Conservation (phyloP, 331 rosid species). For the Quercus phellos region DNA sequence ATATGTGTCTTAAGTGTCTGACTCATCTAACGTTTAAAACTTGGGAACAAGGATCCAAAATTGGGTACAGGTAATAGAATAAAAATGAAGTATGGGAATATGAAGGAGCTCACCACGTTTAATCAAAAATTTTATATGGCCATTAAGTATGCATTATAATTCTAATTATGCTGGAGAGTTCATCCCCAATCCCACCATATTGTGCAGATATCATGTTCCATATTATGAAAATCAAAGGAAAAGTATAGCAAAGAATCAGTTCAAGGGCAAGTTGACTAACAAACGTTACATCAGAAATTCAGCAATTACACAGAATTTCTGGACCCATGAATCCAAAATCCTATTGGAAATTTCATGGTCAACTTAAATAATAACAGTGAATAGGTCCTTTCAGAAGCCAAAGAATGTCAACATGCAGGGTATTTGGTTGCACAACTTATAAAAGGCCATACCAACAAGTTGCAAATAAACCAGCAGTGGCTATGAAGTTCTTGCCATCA, state of each 20-base stretch:
- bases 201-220: background rate
- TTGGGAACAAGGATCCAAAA: background rate
- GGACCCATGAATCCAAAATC: background rate
- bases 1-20: background rate
- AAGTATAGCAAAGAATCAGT: background rate
- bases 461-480: background rate
- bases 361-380: background rate
- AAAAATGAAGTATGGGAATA: background rate
- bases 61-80: background rate
- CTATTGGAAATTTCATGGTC: background rate
- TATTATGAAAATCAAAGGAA: no score
- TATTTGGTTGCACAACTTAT: background rate
- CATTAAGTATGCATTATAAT: no score
- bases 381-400: background rate
- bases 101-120: background rate
- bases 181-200: background rate
- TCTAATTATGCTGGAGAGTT: background rate
- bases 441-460: background rate
- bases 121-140: no score
- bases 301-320: background rate
- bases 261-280: background rate
- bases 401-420: background rate
- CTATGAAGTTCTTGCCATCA: background rate
- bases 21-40: background rate
- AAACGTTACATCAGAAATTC: background rate